Base-by-base conservation (phyloP, 2,329 filamentous ascomycete species). In the Calonectria pauciramosa region DNA sequence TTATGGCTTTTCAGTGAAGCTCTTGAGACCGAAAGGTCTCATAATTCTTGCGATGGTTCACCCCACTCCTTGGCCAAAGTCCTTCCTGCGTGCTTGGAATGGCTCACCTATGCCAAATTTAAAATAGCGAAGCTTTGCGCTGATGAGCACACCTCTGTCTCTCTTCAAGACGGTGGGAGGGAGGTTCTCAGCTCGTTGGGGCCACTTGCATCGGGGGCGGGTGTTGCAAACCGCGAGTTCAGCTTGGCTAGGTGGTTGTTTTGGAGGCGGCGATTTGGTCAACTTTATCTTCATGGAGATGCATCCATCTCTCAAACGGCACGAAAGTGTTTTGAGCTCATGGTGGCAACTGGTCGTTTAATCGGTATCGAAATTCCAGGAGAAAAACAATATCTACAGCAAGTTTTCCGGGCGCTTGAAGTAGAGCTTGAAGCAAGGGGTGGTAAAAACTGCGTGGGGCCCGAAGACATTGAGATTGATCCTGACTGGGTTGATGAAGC, bases 401-500 rank as follows among this genome's bases (percentile, higher is more conserved):
- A 23, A 14, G 0, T 49, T 5, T 69, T 60, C 36, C 23, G 36
- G 34, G 67, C 54, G 2, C 67, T 70, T 16, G 54, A 70, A 4
- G 28, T 20, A 23, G 67, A 70, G 23, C 30, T 70, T 2, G 23
- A 13, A 23, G 14, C 16, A 4, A 47, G 67, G 14, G 54, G 30
- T 13, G 28, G 13, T 16, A 51, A 28, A 14, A 44, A 11, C 20
- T 51, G 41, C 30, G 54, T 70, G 20, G 34, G 14, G n/a, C 41
- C 38, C 3, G 30, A 38, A 11, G 52, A 70, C n/a, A 63, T 70
- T 63, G 54, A 51, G n/a, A 70, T 63, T 70, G 54, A 63, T n/a
- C 54, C 38, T 16, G n/a, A 18, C 16, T 63, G 54, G 67, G 41
- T n/a, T 3, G 10, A 51, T 14, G 67, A 20, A n/a, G 41, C 5